Conservation (phyloP, 2,329 filamentous ascomycete genomes). For the Tolypocladium inflatum region DNA sequence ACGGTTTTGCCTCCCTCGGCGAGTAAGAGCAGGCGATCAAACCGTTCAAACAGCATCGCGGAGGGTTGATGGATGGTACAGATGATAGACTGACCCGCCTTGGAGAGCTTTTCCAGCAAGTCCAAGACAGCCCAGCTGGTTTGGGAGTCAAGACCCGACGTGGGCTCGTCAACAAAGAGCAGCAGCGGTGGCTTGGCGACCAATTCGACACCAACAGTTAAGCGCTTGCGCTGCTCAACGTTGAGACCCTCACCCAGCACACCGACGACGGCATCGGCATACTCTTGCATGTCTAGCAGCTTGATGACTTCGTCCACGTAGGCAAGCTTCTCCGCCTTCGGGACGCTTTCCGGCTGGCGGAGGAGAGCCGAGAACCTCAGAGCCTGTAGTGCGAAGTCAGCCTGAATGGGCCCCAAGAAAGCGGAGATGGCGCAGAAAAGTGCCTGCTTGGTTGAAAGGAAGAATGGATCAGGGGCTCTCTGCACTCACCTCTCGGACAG, state of each 20-base stretch:
- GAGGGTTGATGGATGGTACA: slow-evolving; percentile 43
- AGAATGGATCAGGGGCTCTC: background rate
- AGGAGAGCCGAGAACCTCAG: background rate
- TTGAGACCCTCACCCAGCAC: slow-evolving; percentile 34
- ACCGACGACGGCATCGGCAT: slow-evolving; percentile 43
- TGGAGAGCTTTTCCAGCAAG: slow-evolving; percentile 57
- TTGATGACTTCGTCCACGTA: slow-evolving; percentile 31
- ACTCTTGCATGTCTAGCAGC: slow-evolving; percentile 38
- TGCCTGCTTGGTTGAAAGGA: background rate
- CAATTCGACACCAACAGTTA: slow-evolving; percentile 41
- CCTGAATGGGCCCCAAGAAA: too few relatives aligned
- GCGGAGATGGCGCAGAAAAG: too few relatives aligned
- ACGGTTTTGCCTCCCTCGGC: slow-evolving; percentile 28
- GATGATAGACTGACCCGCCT: slow-evolving; percentile 36
- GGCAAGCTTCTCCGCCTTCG: slow-evolving; percentile 9
- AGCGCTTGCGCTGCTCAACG: slow-evolving; percentile 40
- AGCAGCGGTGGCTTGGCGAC: slow-evolving; percentile 34
- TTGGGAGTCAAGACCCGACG: slow-evolving; percentile 47
- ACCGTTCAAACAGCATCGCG: slow-evolving; percentile 28
- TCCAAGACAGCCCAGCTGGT: slow-evolving; percentile 64
- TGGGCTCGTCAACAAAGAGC: slow-evolving; percentile 45
- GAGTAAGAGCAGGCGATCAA: slow-evolving; percentile 50
- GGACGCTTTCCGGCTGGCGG: background rate
- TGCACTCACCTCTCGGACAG: slow-evolving; percentile 29
- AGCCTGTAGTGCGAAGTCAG: background rate